Evolutionary conservation across 1,284 basidiomycete genomes (phyloP).

Genomic region (Porogramme epimiltina): DNA sequence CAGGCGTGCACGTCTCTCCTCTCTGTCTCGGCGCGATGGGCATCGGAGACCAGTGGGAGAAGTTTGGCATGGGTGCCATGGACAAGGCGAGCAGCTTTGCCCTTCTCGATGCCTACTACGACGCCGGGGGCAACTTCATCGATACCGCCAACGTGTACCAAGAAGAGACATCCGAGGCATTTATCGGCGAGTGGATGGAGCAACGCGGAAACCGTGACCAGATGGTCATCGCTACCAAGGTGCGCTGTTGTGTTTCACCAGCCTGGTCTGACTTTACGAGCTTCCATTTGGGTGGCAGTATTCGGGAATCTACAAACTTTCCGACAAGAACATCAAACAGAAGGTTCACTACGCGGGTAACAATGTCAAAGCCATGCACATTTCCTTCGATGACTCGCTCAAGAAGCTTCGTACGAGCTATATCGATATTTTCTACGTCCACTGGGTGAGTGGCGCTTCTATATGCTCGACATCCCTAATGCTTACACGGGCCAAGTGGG

Average conservation of each 20-base stretch:
- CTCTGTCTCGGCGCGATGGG: slow-evolving; percentile 53
- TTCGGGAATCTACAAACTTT: slow-evolving; percentile 33
- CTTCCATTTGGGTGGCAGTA: slow-evolving; percentile 30
- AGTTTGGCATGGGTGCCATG: slow-evolving; percentile 37
- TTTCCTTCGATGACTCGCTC: slow-evolving; percentile 46
- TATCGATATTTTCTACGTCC: slow-evolving; percentile 53
- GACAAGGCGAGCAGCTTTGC: slow-evolving; percentile 36
- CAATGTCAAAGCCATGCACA: slow-evolving; percentile 41
- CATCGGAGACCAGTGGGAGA: slow-evolving; percentile 45
- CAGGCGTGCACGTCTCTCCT: slow-evolving; percentile 43
- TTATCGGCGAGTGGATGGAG: slow-evolving; percentile 63
- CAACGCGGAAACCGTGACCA: slow-evolving; percentile 52
- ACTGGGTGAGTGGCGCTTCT: slow-evolving; percentile 32
- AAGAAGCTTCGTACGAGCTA: slow-evolving; percentile 57
- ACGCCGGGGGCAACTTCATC: slow-evolving; percentile 52
- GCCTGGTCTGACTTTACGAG: neutral
- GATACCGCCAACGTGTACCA: slow-evolving; percentile 51
- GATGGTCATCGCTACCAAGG: slow-evolving; percentile 57
- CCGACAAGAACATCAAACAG: slow-evolving; percentile 28
- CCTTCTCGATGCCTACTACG: slow-evolving; percentile 39
- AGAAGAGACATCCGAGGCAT: slow-evolving; percentile 41
- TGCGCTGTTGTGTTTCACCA: slow-evolving; percentile 10
- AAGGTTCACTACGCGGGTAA: slow-evolving; percentile 48
- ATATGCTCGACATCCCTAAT: slow-evolving; percentile 3
- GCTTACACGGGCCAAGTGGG: slow-evolving; percentile 34